phyloP scores from a whole-genome alignment of 441 rosid species.

The Rhodomyrtus psidioides region DNA sequence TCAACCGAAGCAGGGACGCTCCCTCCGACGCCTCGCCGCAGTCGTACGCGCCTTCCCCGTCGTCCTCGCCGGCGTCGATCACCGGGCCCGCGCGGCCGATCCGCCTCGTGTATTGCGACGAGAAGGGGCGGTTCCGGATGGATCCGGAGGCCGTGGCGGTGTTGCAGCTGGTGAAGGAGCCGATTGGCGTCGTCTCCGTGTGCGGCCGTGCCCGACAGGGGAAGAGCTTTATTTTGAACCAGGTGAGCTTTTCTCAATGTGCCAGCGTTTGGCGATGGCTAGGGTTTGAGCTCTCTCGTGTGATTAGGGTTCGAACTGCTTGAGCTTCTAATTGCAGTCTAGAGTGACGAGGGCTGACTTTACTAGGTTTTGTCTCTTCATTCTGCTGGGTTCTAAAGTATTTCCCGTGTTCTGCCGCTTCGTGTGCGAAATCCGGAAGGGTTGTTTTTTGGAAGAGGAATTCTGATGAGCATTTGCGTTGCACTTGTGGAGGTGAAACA shows the following conservation, averaged over 20 bases:
- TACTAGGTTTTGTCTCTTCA: not conserved
- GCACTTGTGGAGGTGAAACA: not conserved
- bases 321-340: not conserved
- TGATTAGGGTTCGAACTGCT: not conserved
- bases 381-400: not conserved
- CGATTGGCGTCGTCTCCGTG: constrained; percentile 92
- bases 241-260: constrained; percentile 27
- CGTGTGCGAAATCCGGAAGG: not conserved
- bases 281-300: constrained; percentile 11
- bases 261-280: not conserved
- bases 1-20: constrained; percentile 39
- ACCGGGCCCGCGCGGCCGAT: constrained; percentile 93
- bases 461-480: not conserved
- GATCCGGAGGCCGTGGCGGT: constrained; percentile 97
- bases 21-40: constrained; percentile 27
- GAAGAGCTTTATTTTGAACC: constrained; percentile 86
- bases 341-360: not conserved
- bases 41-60: not conserved
- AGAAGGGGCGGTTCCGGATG: constrained; percentile 93
- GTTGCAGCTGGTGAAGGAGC: constrained; percentile 87
- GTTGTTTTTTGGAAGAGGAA: not conserved
- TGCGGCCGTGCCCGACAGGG: constrained; percentile 99
- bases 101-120: constrained; percentile 78
- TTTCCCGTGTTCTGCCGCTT: not conserved
- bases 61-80: constrained; percentile 25